These are phyloP conservation scores for Suillus weaverae DNA, from an alignment of 768 basidiomycete genomes.

Conservation along the genomic window DNA sequence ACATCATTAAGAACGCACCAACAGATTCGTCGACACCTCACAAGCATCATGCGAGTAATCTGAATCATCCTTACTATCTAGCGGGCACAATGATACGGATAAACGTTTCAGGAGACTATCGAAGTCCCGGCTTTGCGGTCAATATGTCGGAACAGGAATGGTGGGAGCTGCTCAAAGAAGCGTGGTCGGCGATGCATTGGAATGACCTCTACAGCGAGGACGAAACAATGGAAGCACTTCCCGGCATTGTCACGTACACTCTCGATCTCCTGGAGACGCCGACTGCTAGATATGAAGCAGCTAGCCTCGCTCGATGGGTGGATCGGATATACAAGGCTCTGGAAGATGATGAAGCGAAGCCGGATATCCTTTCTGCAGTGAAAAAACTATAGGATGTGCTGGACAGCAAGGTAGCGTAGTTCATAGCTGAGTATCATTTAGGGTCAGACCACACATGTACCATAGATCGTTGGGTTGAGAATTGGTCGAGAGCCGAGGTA, in stretches of 20 bases:
- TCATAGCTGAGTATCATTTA: background rate
- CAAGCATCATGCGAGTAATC: no score
- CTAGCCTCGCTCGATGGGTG: background rate
- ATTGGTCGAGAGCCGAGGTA: background rate
- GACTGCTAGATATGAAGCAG: background rate
- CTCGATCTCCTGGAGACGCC: background rate
- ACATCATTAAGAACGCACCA: no score
- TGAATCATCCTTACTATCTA: background rate
- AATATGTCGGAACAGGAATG: background rate
- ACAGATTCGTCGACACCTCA: no score
- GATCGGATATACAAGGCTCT: background rate
- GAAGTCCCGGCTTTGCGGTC: background rate
- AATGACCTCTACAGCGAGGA: background rate
- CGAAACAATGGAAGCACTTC: background rate
- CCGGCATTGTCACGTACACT: background rate
- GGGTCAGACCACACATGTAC: background rate
- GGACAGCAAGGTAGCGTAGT: background rate
- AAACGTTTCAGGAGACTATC: background rate
- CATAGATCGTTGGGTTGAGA: background rate
- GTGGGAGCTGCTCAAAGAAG: slow-evolving; percentile 1
- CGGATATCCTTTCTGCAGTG: background rate
- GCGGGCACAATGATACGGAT: background rate
- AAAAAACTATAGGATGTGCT: background rate
- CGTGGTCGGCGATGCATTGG: slow-evolving; percentile 1
- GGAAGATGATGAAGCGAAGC: background rate